Percentiles rank a stretch among this genome's conserved stretches.
phyloP scores from a whole-genome alignment of 108 stramenopile species.

The Nannochloropsis salina region DNA sequence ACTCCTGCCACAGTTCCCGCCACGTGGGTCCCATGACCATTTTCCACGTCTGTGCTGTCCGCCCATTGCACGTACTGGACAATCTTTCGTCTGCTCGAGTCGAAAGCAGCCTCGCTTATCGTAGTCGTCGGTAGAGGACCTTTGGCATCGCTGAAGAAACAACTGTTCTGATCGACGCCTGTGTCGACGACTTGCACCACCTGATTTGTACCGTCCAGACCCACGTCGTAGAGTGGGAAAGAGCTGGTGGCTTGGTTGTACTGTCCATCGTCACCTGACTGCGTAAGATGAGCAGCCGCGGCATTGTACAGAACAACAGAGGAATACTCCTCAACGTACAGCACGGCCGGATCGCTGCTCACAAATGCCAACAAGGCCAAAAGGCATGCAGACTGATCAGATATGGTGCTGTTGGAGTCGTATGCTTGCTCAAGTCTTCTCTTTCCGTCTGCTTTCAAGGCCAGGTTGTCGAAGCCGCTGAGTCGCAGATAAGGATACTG shows the following conservation, averaged over 20 bases:
- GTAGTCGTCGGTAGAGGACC: conserved; percentile 26
- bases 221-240: not conserved
- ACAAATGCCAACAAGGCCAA: not conserved
- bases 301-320: not conserved
- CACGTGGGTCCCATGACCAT: conserved; percentile 56
- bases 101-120: conserved; percentile 18
- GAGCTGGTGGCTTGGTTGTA: not conserved
- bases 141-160: conserved; percentile 50
- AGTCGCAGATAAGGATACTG: not conserved
- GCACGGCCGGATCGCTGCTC: not conserved
- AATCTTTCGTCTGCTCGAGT: conserved; percentile 43
- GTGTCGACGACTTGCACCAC: conserved; percentile 52
- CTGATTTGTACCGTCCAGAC: conserved; percentile 15
- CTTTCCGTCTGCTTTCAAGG: not conserved
- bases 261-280: not conserved
- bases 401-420: not conserved
- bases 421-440: not conserved
- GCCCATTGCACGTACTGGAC: conserved; percentile 51
- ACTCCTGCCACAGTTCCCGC: conserved; percentile 45
- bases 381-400: not conserved
- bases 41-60: conserved; percentile 31
- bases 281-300: not conserved
- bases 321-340: not conserved
- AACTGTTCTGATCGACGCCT: conserved; percentile 51
- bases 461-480: not conserved